Conservation (phyloP, 2,329 filamentous ascomycete species). For the Pseudogymnoascus sp. region DNA sequence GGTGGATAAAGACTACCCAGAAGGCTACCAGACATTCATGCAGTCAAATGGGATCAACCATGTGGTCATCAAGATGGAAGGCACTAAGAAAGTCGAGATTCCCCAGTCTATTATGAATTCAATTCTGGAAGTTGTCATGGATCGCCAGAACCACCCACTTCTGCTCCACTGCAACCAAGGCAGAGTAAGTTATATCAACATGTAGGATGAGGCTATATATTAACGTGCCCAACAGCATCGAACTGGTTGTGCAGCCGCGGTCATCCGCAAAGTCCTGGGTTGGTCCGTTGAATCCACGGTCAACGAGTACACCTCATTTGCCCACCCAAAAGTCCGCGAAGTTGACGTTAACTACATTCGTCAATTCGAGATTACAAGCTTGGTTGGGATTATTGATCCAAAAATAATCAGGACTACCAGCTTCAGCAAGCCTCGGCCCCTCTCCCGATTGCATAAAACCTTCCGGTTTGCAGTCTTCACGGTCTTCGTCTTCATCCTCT, state of each 20-base stretch:
- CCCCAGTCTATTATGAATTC: slow-evolving; percentile 57
- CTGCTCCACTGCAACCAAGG: slow-evolving; percentile 92
- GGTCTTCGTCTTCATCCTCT: slow-evolving; percentile 1
- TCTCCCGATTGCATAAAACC: not conserved
- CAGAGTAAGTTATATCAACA: slow-evolving; percentile 42
- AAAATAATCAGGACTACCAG: not conserved
- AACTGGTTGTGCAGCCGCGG: slow-evolving; percentile 79
- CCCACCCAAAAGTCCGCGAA: slow-evolving; percentile 50
- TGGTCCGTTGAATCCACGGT: slow-evolving; percentile 56
- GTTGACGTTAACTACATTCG: slow-evolving; percentile 51
- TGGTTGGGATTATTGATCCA: slow-evolving; percentile 25
- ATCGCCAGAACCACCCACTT: slow-evolving; percentile 67
- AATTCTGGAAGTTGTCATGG: slow-evolving; percentile 62
- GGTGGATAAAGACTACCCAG: slow-evolving; percentile 51
- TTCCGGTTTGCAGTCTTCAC: not conserved
- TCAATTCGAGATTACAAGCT: slow-evolving; percentile 36
- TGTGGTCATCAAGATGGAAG: slow-evolving; percentile 65
- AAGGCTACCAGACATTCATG: slow-evolving; percentile 54
- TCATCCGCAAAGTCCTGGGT: slow-evolving; percentile 63
- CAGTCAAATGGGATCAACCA: slow-evolving; percentile 59
- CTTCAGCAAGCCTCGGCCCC: not conserved
- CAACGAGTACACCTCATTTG: slow-evolving; percentile 64
- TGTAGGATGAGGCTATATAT: not conserved
- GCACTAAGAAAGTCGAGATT: slow-evolving; percentile 77
- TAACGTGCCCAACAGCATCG: slow-evolving; percentile 50